Percentiles rank a stretch among this genome's conserved stretches.
These are phyloP conservation scores for Durusdinium trenchii DNA, from an alignment of 73 alveolate genomes.

Conservation along the genomic window DNA sequence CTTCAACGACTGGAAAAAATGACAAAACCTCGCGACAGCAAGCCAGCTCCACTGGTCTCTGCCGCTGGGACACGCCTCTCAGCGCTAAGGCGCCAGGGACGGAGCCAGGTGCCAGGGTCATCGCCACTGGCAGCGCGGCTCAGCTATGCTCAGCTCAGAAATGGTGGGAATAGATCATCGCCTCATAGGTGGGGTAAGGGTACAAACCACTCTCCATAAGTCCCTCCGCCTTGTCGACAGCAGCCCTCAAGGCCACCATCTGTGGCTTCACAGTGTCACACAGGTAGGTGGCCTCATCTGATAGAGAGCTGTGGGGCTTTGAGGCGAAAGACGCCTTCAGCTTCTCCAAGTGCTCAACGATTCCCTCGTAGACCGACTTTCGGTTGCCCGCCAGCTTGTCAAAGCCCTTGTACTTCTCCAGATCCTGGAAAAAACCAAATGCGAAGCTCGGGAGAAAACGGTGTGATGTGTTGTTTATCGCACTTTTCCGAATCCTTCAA, in stretches of 20 bases:
- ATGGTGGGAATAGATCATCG: conserved; percentile 84
- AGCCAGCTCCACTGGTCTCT: no score
- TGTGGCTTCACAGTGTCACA: conserved; percentile 81
- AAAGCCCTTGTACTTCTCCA: conserved; percentile 83
- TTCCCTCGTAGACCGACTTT: conserved; percentile 48
- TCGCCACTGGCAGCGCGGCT: no score
- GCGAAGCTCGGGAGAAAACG: not conserved
- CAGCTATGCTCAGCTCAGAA: conserved; percentile 63
- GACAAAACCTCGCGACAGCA: no score
- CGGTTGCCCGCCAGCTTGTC: conserved; percentile 82
- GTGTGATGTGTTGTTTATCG: not conserved
- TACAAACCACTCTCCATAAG: conserved; percentile 27
- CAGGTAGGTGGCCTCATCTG: conserved; percentile 71
- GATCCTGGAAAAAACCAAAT: not conserved
- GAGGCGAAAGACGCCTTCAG: conserved; percentile 39
- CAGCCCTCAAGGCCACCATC: conserved; percentile 50
- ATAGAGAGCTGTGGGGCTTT: conserved; percentile 59
- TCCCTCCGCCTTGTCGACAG: conserved; percentile 80
- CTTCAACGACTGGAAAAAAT: no score
- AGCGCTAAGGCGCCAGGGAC: no score
- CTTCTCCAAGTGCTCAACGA: conserved; percentile 58
- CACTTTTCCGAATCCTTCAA: no score
- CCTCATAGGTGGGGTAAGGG: conserved; percentile 91
- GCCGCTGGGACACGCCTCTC: no score
- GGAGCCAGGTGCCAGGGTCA: no score